phyloP scores from a whole-genome alignment of 2,329 filamentous ascomycete species.

The Westerdykella ornata region DNA sequence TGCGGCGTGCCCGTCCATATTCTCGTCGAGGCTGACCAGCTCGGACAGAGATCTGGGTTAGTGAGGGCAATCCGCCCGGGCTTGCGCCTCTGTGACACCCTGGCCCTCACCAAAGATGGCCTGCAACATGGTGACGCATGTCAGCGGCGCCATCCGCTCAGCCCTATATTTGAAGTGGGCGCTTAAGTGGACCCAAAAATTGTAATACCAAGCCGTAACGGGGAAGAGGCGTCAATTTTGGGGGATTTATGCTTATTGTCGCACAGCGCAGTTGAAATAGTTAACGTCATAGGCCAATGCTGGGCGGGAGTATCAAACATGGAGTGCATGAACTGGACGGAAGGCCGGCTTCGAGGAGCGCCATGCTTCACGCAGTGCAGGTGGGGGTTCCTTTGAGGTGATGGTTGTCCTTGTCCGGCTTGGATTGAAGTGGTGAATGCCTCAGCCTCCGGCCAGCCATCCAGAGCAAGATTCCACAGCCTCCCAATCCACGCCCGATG shows the following conservation, averaged over 20 bases:
- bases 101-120: slow-evolving; percentile 1
- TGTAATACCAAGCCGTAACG: not conserved
- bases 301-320: not conserved
- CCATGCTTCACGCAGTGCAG: too few species aligned
- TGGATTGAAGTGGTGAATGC: too few species aligned
- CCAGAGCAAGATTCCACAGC: too few species aligned
- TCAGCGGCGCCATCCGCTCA: slow-evolving; percentile 7
- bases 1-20: slow-evolving; percentile 12
- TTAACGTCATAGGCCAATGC: not conserved
- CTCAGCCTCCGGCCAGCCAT: too few species aligned
- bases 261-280: not conserved
- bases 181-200: slow-evolving; percentile 3
- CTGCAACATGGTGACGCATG: slow-evolving; percentile 3
- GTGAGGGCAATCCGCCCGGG: slow-evolving; percentile 1
- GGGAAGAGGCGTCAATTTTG: not conserved
- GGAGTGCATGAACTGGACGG: not conserved
- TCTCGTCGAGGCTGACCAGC: slow-evolving; percentile 18
- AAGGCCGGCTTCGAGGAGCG: not conserved
- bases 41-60: slow-evolving; percentile 7
- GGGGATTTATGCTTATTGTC: slow-evolving; percentile 1
- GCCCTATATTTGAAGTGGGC: slow-evolving; percentile 10
- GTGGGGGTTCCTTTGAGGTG: too few species aligned
- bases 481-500: too few species aligned
- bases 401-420: too few species aligned
- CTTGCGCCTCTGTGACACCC: slow-evolving; percentile 2